Conservation (phyloP, 495 filamentous ascomycete species). For the Hyaloscypha bicolor region DNA sequence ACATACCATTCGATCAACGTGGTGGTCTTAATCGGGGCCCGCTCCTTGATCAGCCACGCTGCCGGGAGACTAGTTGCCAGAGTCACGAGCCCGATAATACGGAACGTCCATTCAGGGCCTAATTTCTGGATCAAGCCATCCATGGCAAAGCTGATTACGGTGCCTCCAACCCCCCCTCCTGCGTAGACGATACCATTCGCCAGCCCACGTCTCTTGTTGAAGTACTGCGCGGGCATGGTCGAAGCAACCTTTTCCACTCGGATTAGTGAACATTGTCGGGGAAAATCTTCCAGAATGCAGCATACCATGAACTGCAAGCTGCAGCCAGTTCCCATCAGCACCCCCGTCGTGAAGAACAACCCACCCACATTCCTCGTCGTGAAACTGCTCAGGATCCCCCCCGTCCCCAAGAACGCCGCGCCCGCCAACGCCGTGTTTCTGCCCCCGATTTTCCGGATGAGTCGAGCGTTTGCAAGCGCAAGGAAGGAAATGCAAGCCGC, state of each 20-base stretch:
- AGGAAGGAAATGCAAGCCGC: constrained; percentile 50
- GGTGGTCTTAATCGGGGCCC: constrained; percentile 43
- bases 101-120: constrained; percentile 66
- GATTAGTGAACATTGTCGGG: neutral
- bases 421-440: constrained; percentile 48
- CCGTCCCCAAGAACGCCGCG: constrained; percentile 47
- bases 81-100: constrained; percentile 61
- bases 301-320: constrained; percentile 40
- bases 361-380: constrained; percentile 48
- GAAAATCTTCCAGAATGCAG: neutral
- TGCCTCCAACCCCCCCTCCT: constrained; percentile 74
- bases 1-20: constrained; percentile 54
- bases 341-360: constrained; percentile 57
- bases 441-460: constrained; percentile 52
- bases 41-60: constrained; percentile 58
- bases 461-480: constrained; percentile 50
- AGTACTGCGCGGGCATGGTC: constrained; percentile 69
- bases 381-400: constrained; percentile 54
- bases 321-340: constrained; percentile 55
- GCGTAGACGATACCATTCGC: constrained; percentile 74
- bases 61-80: constrained; percentile 50
- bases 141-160: constrained; percentile 60
- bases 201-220: constrained; percentile 69
- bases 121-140: constrained; percentile 64
- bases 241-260: constrained; percentile 43